Evolutionary conservation across 345 rosid species (phyloP).

Genomic region (Eucalyptus erythrocorys): DNA sequence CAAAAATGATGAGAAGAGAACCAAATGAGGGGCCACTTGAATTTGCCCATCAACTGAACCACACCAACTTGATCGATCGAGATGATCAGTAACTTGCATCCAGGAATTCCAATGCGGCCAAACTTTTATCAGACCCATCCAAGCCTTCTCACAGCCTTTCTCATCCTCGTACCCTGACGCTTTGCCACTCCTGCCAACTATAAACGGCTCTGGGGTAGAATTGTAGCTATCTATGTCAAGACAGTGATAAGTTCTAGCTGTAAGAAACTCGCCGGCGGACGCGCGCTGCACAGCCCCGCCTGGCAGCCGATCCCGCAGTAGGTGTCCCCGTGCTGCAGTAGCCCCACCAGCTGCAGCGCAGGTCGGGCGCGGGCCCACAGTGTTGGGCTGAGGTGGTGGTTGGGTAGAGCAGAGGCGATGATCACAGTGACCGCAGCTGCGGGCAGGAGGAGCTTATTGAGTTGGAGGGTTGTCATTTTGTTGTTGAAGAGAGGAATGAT

Average conservation of each 20-base stretch:
- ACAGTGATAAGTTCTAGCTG: conserved; percentile 63
- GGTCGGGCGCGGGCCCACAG: conserved; percentile 2
- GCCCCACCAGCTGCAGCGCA: conserved; percentile 9
- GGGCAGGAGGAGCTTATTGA: background rate
- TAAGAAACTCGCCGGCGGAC: conserved; percentile 23
- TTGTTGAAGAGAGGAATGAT: background rate
- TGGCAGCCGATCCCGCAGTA: conserved; percentile 8
- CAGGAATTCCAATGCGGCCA: background rate
- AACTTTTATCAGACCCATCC: background rate
- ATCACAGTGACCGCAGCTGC: background rate
- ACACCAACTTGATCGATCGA: background rate
- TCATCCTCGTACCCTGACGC: conserved; percentile 50
- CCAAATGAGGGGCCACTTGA: background rate
- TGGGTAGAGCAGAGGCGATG: background rate
- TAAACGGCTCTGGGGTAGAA: conserved; percentile 38
- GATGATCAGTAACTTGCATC: background rate
- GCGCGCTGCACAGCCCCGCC: conserved; percentile 1
- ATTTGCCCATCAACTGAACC: background rate
- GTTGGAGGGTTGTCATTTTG: background rate
- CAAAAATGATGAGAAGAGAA: background rate
- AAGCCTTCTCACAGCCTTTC: background rate
- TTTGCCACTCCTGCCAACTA: conserved; percentile 70
- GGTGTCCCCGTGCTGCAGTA: conserved; percentile 1
- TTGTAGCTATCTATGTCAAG: conserved; percentile 38
- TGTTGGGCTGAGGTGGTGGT: background rate